A percentile compares a stretch with the other conserved stretches of the same genome.
phyloP scores from a whole-genome alignment of 1,139 yeast species.

The Yamadazyma sp. region DNA sequence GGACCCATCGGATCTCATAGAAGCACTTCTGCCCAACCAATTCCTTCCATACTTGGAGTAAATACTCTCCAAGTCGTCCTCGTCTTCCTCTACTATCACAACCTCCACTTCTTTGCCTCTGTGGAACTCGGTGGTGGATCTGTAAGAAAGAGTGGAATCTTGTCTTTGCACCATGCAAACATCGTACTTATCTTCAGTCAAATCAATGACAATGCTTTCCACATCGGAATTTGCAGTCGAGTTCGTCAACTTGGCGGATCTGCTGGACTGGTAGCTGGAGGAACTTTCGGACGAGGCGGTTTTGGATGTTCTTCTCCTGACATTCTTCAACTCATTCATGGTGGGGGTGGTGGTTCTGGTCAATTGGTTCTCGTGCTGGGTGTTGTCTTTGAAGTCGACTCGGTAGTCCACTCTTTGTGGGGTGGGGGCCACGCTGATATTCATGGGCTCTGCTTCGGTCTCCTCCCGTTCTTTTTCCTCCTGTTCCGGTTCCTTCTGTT shows the following conservation, averaged over 20 bases:
- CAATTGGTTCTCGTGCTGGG: slow-evolving; percentile 11
- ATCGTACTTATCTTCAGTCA: slow-evolving; percentile 42
- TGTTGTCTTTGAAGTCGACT: slow-evolving; percentile 43
- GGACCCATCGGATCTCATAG: slow-evolving; percentile 18
- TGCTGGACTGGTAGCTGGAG: slow-evolving; percentile 34
- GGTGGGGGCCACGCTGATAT: slow-evolving; percentile 38
- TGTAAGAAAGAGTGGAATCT: slow-evolving; percentile 36
- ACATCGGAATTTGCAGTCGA: slow-evolving; percentile 29
- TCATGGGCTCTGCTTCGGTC: slow-evolving; percentile 13
- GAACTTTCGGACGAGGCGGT: slow-evolving; percentile 15
- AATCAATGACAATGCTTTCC: slow-evolving; percentile 43
- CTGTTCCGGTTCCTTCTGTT: background rate
- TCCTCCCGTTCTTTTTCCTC: slow-evolving; percentile 1
- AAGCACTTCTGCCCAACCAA: slow-evolving; percentile 27
- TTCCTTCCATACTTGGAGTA: slow-evolving; percentile 44
- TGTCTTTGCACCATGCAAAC: slow-evolving; percentile 36
- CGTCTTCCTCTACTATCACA: slow-evolving; percentile 41
- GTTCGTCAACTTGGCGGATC: slow-evolving; percentile 21
- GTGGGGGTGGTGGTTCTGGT: slow-evolving; percentile 14
- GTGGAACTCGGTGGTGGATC: slow-evolving; percentile 40
- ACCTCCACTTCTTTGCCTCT: slow-evolving; percentile 49
- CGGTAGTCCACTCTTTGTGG: slow-evolving; percentile 38
- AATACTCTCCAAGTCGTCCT: slow-evolving; percentile 35
- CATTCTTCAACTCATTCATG: slow-evolving; percentile 11
- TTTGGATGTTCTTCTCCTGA: slow-evolving; percentile 4